Evolutionary conservation across 805 yeast species (phyloP).

Genomic region (Dipodascus albidus): DNA sequence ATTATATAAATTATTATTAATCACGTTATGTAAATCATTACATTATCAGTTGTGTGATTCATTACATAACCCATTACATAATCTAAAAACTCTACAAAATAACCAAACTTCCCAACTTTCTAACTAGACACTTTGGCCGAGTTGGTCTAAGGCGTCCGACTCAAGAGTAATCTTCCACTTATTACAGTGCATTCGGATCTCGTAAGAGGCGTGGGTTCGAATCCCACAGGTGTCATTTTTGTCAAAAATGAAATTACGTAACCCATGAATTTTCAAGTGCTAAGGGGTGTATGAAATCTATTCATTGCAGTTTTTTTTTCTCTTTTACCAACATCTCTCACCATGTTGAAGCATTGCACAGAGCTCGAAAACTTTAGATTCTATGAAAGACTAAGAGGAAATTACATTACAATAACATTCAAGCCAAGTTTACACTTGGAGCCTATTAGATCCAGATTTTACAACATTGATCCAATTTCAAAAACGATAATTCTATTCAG

Average conservation of each 20-base stretch:
- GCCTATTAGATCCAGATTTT: background rate
- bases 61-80: too few species aligned
- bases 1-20: too few species aligned
- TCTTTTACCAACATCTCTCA: background rate
- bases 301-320: background rate
- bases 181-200: slow-evolving; percentile 1
- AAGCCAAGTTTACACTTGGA: background rate
- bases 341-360: background rate
- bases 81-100: too few species aligned
- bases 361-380: background rate
- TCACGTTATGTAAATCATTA: too few species aligned
- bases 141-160: slow-evolving; percentile 2
- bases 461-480: background rate
- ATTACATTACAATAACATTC: background rate
- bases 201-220: slow-evolving; percentile 2
- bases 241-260: too few species aligned
- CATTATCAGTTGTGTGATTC: too few species aligned
- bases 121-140: slow-evolving; percentile 1
- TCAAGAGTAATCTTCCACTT: slow-evolving; percentile 1
- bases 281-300: background rate
- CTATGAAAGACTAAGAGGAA: background rate
- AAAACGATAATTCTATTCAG: background rate
- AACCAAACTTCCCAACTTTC: too few species aligned
- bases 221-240: slow-evolving; percentile 1
- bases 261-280: too few species aligned